A percentile compares a stretch with the other conserved stretches of the same genome.
Evolutionary conservation across 208 protist species (phyloP).

Genomic region (Trypanosoma lewisi): DNA sequence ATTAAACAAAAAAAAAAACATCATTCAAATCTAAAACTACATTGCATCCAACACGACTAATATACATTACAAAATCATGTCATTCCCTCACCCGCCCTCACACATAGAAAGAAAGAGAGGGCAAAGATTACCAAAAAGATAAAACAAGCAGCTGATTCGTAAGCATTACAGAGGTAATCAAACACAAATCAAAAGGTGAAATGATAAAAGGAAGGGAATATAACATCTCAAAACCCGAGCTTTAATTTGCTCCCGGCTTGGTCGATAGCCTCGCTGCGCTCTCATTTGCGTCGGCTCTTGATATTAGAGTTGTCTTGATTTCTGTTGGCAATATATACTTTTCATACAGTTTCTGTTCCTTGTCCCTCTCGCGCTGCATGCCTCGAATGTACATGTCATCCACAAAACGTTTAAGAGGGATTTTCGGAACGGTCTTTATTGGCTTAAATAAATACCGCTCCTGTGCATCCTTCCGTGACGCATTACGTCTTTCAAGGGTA

Average conservation of each 20-base stretch:
- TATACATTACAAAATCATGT: too few species aligned
- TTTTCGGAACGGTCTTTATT: constrained; percentile 15
- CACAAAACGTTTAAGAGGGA: constrained; percentile 59
- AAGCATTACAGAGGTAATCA: too few species aligned
- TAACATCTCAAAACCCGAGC: background rate
- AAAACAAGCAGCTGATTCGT: too few species aligned
- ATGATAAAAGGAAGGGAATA: background rate
- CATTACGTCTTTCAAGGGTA: constrained; percentile 30
- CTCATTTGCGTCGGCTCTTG: constrained; percentile 17
- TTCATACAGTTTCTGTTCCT: constrained; percentile 66
- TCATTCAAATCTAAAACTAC: too few species aligned
- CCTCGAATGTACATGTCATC: constrained; percentile 74
- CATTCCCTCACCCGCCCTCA: too few species aligned
- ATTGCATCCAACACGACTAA: too few species aligned
- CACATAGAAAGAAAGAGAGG: too few species aligned
- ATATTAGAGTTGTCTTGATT: constrained; percentile 39
- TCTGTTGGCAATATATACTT: constrained; percentile 74
- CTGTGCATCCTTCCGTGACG: constrained; percentile 32
- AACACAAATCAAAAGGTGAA: too few species aligned
- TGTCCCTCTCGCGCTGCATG: constrained; percentile 61
- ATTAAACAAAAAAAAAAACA: too few species aligned
- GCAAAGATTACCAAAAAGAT: too few species aligned
- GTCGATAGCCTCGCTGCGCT: constrained; percentile 14
- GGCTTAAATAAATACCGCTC: constrained; percentile 40
- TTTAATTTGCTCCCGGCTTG: background rate